phyloP scores from a whole-genome alignment of 164 flowering plant species.

The Piper longum region DNA sequence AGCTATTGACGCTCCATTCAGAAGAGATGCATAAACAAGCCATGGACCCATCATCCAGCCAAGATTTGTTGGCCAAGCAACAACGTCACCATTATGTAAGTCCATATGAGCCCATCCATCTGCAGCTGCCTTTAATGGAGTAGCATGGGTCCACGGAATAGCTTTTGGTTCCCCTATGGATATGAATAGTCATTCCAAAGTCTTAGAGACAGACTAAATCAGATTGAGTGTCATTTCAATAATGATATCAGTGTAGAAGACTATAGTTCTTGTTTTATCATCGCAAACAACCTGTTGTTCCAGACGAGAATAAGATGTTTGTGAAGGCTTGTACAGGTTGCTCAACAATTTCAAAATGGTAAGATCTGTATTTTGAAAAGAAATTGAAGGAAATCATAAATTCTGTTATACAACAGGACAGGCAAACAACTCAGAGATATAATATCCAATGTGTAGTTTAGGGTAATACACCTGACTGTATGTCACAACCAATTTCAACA shows the following conservation, averaged over 20 bases:
- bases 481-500: neutral
- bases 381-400: neutral
- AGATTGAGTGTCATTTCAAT: neutral
- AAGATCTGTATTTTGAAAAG: slow-evolving; percentile 28
- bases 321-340: slow-evolving; percentile 57
- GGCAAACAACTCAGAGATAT: neutral
- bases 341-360: slow-evolving; percentile 46
- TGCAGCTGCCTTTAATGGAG: slow-evolving; percentile 92
- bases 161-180: slow-evolving; percentile 87
- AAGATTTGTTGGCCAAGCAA: slow-evolving; percentile 96
- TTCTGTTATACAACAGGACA: neutral
- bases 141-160: slow-evolving; percentile 76
- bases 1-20: slow-evolving; percentile 90
- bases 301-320: slow-evolving; percentile 92
- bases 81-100: slow-evolving; percentile 66
- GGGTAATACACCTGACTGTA: neutral
- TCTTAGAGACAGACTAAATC: neutral
- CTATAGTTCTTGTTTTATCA: neutral
- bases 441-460: too few relatives aligned
- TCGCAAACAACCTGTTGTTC: slow-evolving; percentile 67
- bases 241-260: neutral
- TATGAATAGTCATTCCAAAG: neutral
- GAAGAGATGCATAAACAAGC: slow-evolving; percentile 81
- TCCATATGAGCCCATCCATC: slow-evolving; percentile 99
- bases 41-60: slow-evolving; percentile 99